Conservation (phyloP, 805 yeast genomes). For the Lipomyces sp. region DNA sequence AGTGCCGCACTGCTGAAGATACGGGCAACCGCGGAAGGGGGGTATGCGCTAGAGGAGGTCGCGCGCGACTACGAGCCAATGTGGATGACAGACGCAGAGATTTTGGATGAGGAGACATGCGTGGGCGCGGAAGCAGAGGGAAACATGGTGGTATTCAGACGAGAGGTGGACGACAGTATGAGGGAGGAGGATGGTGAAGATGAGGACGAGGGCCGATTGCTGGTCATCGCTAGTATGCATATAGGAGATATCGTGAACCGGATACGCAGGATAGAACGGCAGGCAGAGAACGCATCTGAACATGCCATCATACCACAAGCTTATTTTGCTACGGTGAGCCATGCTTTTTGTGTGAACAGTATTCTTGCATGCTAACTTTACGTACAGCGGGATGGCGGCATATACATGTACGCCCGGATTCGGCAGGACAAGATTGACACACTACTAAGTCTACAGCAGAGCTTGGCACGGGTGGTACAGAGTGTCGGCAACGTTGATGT, state of each 20-base stretch:
- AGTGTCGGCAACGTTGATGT: conserved; percentile 18
- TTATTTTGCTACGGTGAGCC: conserved; percentile 27
- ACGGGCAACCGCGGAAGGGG: not conserved
- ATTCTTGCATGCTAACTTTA: not conserved
- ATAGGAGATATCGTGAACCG: conserved; percentile 29
- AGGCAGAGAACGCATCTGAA: conserved; percentile 2
- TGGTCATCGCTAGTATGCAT: conserved; percentile 15
- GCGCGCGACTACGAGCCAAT: conserved; percentile 27
- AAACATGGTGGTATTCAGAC: conserved; percentile 20
- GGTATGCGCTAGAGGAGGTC: conserved; percentile 14
- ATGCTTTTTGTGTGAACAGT: too few species aligned
- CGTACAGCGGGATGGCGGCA: conserved; percentile 27
- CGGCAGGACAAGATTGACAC: conserved; percentile 12
- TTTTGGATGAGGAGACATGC: conserved; percentile 7
- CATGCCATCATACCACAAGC: conserved; percentile 22
- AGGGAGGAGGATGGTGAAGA: not conserved
- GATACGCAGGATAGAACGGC: conserved; percentile 13
- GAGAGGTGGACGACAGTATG: conserved; percentile 1
- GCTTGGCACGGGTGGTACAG: conserved; percentile 16
- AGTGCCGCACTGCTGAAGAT: conserved; percentile 1
- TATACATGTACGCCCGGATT: conserved; percentile 23
- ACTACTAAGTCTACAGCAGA: conserved; percentile 24
- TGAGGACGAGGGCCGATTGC: conserved; percentile 13
- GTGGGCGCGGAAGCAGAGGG: conserved; percentile 30
- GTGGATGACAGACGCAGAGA: conserved; percentile 31